phyloP scores from a whole-genome alignment of 495 filamentous ascomycete genomes.

The Hypoxylon cercidicola region DNA sequence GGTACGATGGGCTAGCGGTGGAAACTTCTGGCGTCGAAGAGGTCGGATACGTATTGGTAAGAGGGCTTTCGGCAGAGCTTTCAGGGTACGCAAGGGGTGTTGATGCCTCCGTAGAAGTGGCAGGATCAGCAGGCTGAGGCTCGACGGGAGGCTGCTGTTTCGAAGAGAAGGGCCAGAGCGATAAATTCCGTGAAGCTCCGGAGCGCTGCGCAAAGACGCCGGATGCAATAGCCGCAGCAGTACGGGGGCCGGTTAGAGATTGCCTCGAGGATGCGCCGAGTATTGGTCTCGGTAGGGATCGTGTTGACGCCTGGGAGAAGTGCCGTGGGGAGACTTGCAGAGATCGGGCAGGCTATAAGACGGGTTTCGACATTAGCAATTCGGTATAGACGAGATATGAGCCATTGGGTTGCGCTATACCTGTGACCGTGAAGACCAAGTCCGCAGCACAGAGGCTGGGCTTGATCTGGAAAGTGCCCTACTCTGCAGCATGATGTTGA shows the following conservation, averaged over 20 bases:
- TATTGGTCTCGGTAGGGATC: slow-evolving; percentile 18
- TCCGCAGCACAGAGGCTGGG: slow-evolving; percentile 54
- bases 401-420: slow-evolving; percentile 20
- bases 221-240: slow-evolving; percentile 22
- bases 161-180: slow-evolving; percentile 48
- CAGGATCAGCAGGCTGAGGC: slow-evolving; percentile 1
- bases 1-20: background rate
- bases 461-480: slow-evolving; percentile 59
- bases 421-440: slow-evolving; percentile 47
- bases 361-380: slow-evolving; percentile 31
- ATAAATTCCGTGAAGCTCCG: slow-evolving; percentile 43
- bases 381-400: background rate
- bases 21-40: slow-evolving; percentile 10
- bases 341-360: slow-evolving; percentile 28
- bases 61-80: background rate
- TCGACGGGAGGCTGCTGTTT: slow-evolving; percentile 27
- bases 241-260: slow-evolving; percentile 5
- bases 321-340: slow-evolving; percentile 25
- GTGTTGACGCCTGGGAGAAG: slow-evolving; percentile 37
- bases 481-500: slow-evolving; percentile 61
- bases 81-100: slow-evolving; percentile 1
- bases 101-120: slow-evolving; percentile 7
- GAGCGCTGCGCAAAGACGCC: slow-evolving; percentile 44
- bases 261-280: slow-evolving; percentile 1
- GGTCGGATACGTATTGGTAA: slow-evolving; percentile 4